Conservation (phyloP, 306 rosid species). For the Dryas drummondii region DNA sequence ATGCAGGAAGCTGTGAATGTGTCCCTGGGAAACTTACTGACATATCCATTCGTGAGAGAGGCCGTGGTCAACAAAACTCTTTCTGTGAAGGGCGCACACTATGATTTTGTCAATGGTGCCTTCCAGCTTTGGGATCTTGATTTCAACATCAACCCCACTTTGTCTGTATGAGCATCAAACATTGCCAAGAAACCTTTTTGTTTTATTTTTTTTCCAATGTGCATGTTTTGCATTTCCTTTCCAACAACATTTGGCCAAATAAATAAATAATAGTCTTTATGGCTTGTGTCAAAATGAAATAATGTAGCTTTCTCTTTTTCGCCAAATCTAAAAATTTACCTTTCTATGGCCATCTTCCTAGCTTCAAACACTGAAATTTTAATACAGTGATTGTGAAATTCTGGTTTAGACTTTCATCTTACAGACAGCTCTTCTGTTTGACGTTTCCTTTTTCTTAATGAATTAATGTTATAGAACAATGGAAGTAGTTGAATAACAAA, state of each 20-base stretch:
- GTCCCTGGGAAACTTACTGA: slow-evolving; percentile 77
- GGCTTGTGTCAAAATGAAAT: slow-evolving; percentile 3
- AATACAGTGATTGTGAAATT: background rate
- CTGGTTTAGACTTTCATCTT: background rate
- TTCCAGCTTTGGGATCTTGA: slow-evolving; percentile 88
- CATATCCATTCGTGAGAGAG: slow-evolving; percentile 82
- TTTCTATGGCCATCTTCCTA: background rate
- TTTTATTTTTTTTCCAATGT: background rate
- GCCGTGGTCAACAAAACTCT: slow-evolving; percentile 49
- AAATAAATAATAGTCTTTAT: slow-evolving; percentile 2
- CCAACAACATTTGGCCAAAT: slow-evolving; percentile 5
- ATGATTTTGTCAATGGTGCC: slow-evolving; percentile 66
- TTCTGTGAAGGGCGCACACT: slow-evolving; percentile 78
- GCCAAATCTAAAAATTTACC: background rate
- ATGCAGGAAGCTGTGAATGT: slow-evolving; percentile 96
- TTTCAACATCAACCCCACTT: slow-evolving; percentile 45
- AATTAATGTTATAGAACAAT: too few species aligned
- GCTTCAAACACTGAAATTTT: background rate
- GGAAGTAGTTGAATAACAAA: too few species aligned
- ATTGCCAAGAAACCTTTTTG: background rate
- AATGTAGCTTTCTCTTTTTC: background rate
- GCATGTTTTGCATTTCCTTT: background rate
- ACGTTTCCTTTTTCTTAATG: too few species aligned
- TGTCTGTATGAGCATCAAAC: slow-evolving; percentile 23
- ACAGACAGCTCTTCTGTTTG: too few species aligned